Evolutionary conservation across 2,329 filamentous ascomycete genomes (phyloP), one percentile per base, ranked within the genome.

Genomic region (Cadophora gregata): DNA sequence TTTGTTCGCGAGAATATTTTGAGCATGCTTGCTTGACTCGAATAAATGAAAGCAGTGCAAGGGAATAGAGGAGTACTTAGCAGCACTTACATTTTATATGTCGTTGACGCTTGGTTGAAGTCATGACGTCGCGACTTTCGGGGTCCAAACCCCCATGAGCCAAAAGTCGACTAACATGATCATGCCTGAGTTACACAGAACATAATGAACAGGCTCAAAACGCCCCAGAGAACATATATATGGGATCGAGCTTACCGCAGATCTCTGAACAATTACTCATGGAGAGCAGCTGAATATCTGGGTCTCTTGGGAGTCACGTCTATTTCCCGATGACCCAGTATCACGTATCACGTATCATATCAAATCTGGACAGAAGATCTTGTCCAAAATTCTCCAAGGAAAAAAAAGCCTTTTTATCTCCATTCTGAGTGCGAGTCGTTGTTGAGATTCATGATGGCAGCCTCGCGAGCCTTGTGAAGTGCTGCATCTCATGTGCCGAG

Each of bases 1-100:
- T 16, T 61, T 38, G 62, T 50, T 31, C 31, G 48, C 29, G 53
- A 59, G 31, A 69, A 59, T 48, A 21, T 31, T 50, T 45, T 61
- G 7, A 67, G 33, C 59, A 69, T 64, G 10, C n/a, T 55, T 33
- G 27, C 42, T 21, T 8, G n/a, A 53, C 3, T 53, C 7, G 27
- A 12, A 53, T 42, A 4, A 53, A 12, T 29, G 5, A 12, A 53
- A 29, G 24, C 5, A 25, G 29, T 1, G 48, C n/a, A 31, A 4
- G 4, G 19, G 29, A 14, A 27, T 19, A 47, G 1, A 47, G 7
- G 21, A 1, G 42, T 2, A 6, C 8, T 47, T 9, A 19, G n/a
- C n/a, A 21, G n/a, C 9, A 47, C n/a, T 47, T 47, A 9, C n/a
- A n/a, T 47, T 21, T 7, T 47, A 12, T n/a, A 47, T 6, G n/a